phyloP scores from a whole-genome alignment of 2,329 filamentous ascomycete genomes.

The Colletotrichum euphorbiae region DNA sequence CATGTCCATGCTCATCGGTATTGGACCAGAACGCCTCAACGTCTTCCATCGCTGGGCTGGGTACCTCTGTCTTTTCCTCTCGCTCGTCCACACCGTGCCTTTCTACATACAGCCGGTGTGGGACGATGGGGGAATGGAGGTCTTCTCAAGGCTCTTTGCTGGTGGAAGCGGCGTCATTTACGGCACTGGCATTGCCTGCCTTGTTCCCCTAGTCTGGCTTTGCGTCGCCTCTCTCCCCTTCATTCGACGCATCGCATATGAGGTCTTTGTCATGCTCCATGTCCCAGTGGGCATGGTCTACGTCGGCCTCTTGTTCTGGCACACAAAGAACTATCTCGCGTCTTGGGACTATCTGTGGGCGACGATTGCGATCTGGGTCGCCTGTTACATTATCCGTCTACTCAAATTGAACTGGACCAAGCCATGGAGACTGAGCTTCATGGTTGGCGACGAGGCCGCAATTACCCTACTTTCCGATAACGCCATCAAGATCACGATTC shows the following conservation, averaged over 20 bases:
- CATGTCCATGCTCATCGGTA: conserved; percentile 85
- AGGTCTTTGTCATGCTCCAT: conserved; percentile 86
- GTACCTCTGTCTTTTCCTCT: conserved; percentile 85
- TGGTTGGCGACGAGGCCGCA: conserved; percentile 91
- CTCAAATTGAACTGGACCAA: conserved; percentile 92
- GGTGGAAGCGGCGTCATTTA: conserved; percentile 77
- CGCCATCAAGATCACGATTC: conserved; percentile 94
- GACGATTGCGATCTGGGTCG: conserved; percentile 80
- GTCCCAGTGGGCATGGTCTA: conserved; percentile 85
- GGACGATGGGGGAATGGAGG: conserved; percentile 78
- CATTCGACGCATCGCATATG: conserved; percentile 82
- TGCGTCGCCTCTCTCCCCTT: conserved; percentile 86
- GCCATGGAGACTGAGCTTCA: conserved; percentile 81
- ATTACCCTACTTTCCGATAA: conserved; percentile 92
- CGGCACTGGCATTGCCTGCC: conserved; percentile 84
- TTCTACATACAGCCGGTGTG: conserved; percentile 92
- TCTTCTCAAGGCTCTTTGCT: conserved; percentile 78
- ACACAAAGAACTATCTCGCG: conserved; percentile 90
- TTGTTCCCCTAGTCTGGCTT: conserved; percentile 84
- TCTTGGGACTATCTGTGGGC: conserved; percentile 92
- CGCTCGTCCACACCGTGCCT: conserved; percentile 85
- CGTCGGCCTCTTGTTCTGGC: conserved; percentile 91
- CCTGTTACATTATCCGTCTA: conserved; percentile 79
- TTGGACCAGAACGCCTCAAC: conserved; percentile 91
- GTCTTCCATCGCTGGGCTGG: conserved; percentile 93